These are phyloP conservation scores for Juncus inflexus DNA, from an alignment of 176 grass and related monocot genomes.

Conservation along the genomic window DNA sequence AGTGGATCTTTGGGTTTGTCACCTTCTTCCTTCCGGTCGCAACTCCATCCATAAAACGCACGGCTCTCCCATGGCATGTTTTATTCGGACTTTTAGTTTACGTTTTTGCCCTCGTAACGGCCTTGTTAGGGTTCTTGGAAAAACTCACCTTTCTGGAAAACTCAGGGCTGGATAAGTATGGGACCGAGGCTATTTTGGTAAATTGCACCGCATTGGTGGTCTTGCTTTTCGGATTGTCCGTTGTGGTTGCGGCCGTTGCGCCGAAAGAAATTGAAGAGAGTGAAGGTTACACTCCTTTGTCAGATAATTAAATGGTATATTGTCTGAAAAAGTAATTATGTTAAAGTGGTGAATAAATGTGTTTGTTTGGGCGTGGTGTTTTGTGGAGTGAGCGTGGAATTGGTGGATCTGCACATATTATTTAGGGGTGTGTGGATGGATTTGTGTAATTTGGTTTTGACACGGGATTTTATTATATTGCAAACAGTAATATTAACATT, in stretches of 20 bases:
- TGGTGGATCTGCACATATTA: constrained; percentile 12
- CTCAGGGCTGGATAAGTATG: constrained; percentile 59
- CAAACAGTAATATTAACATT: too few relatives aligned
- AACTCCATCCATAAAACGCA: constrained; percentile 38
- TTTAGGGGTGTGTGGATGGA: not conserved
- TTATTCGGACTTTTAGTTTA: constrained; percentile 88
- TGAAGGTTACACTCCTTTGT: constrained; percentile 50
- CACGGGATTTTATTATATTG: too few relatives aligned
- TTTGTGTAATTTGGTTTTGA: not conserved
- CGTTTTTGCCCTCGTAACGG: constrained; percentile 62
- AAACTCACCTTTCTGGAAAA: constrained; percentile 91
- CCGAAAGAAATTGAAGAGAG: constrained; percentile 45
- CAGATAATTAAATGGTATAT: constrained; percentile 21
- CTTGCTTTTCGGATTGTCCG: constrained; percentile 53
- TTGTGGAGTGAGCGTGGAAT: constrained; percentile 8
- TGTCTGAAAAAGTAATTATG: not conserved
- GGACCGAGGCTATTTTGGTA: constrained; percentile 69
- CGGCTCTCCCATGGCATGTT: constrained; percentile 76
- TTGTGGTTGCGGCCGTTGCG: constrained; percentile 52
- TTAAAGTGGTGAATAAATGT: constrained; percentile 11
- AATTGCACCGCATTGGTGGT: constrained; percentile 74
- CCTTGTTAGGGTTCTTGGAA: constrained; percentile 78
- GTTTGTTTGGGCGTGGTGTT: not conserved
- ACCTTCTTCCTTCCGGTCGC: constrained; percentile 64
- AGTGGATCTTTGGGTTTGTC: constrained; percentile 86